Evolutionary conservation across 1,139 yeast species (phyloP), one percentile per base, ranked within the genome.

Genomic region (Lodderomyces pseudojiufengensis): DNA sequence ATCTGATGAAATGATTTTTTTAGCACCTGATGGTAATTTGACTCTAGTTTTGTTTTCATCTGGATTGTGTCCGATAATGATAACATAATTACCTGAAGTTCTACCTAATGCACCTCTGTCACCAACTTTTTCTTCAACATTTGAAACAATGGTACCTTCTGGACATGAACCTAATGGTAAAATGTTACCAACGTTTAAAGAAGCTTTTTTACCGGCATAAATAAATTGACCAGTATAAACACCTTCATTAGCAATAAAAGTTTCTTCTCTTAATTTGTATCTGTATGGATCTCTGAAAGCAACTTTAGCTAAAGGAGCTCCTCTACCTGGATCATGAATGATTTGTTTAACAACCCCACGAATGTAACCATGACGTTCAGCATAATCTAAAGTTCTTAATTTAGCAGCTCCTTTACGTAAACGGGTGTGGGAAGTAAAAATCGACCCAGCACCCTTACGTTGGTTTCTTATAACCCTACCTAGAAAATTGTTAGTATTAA

Each of bases 391-490:
- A 70, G 95, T 84, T 84, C 98, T 87, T 73, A 90, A 84, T 85
- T 90, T 92, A 72, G 99, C 99, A 70, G 98, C 97, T 73, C 98
- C 99, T 80, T 94, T 86, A 84, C 98, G 87, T 74, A 94, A 87
- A 78, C 97, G 92, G 81, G 97, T 92, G 92, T 90, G 95, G 65
- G 98, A 82, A 73, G 95, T 85, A 88, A 94, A 94, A 83, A 94
- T 88, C 67, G 97, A 90, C 70, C 98, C 98, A 77, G 97, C 97
- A 84, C 97, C 97, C 80, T 94, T 94, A 87, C 99, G 90, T 85
- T 94, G 98, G 84, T 94, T 92, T 80, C 98, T 95, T 81, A 94
- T 94, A 78, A 94, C 99, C 84, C 98, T 92, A 86, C 98, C 97
- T 84, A 67, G 65, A 38, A 28, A 16, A 38, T 27, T 43, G 58